Evolutionary conservation across 164 flowering plant genomes (phyloP).

Genomic region (Cinnamomum chago): DNA sequence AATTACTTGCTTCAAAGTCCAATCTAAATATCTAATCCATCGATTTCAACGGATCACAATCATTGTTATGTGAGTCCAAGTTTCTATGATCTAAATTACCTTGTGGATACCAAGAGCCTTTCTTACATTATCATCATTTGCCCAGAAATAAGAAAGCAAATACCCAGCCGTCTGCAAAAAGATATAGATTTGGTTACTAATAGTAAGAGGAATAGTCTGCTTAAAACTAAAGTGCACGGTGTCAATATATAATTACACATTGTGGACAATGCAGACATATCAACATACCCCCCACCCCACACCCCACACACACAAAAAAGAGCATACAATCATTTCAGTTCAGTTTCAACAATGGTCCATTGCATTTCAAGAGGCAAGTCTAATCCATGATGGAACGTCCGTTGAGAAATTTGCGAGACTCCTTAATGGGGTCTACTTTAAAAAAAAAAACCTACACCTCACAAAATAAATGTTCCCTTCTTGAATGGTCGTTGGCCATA

Average conservation of each 20-base stretch:
- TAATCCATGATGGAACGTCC: no score
- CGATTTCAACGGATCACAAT: background rate
- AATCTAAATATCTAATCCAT: background rate
- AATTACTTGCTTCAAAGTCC: background rate
- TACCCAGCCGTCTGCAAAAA: background rate
- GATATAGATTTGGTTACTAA: background rate
- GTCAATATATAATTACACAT: background rate
- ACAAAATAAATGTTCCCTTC: no score
- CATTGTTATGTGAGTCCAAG: background rate
- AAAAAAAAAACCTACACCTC: no score
- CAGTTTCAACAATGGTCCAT: background rate
- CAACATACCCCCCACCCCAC: background rate
- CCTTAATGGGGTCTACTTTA: no score
- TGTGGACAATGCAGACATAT: background rate
- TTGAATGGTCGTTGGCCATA: no score
- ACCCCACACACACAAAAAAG: no score
- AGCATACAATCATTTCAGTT: background rate
- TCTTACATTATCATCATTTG: background rate
- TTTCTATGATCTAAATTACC: background rate
- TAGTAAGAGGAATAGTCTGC: background rate
- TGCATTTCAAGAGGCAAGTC: background rate
- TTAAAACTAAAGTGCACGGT: no score
- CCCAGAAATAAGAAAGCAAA: constrained; percentile 1
- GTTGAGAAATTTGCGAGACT: no score
- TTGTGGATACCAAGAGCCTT: constrained; percentile 1